Evolutionary conservation across 768 basidiomycete genomes (phyloP).

Genomic region (Hydnum rufescens): DNA sequence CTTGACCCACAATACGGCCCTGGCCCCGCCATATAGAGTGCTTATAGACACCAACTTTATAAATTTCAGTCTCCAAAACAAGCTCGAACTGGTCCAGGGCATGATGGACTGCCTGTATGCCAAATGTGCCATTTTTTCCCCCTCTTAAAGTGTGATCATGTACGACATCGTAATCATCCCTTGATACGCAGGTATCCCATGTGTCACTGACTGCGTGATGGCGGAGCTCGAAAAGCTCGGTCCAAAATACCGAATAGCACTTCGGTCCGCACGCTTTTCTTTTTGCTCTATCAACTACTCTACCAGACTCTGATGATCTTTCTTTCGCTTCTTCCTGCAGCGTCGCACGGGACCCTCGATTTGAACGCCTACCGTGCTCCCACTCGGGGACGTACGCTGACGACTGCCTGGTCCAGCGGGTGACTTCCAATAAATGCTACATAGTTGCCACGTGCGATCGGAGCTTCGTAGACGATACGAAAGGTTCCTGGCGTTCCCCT

Average conservation of each 20-base stretch:
- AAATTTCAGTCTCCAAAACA: conserved; percentile 96
- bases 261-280: conserved; percentile 41
- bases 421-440: conserved; percentile 87
- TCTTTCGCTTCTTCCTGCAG: conserved; percentile 23
- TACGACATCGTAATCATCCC: neutral
- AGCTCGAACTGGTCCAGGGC: conserved; percentile 83
- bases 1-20: conserved; percentile 83
- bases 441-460: conserved; percentile 97
- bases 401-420: conserved; percentile 92
- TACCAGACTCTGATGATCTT: neutral
- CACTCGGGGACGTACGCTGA: conserved; percentile 98
- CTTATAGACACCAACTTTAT: conserved; percentile 99
- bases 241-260: conserved; percentile 81
- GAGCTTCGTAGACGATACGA: conserved; percentile 75
- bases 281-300: neutral
- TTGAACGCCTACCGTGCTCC: conserved; percentile 81
- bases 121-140: conserved; percentile 44
- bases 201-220: conserved; percentile 98
- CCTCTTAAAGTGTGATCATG: neutral
- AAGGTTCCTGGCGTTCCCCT: conserved; percentile 84
- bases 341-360: conserved; percentile 90
- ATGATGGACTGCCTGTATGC: conserved; percentile 99
- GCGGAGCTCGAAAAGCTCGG: conserved; percentile 97
- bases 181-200: conserved; percentile 61
- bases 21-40: conserved; percentile 92